phyloP scores from a whole-genome alignment of 176 grass and related monocot genomes.

The Aegilops sharonensis region DNA sequence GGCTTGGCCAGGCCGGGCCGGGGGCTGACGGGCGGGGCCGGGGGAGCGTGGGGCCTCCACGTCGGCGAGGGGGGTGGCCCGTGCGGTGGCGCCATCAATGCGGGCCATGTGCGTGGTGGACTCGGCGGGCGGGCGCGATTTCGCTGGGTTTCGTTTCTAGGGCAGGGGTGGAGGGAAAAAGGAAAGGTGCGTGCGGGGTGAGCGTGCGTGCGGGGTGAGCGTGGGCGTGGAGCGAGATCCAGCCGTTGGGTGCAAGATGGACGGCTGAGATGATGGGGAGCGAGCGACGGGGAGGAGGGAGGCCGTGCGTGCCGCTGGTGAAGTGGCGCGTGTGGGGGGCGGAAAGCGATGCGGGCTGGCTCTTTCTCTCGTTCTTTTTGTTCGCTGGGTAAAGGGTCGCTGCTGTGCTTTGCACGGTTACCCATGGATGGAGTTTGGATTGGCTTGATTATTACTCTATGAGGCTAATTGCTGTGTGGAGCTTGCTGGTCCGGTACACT shows the following conservation, averaged over 20 bases:
- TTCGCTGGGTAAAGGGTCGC: background rate
- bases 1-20: background rate
- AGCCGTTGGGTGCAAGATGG: background rate
- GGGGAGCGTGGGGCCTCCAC: accelerated
- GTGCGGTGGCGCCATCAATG: conserved; percentile 35
- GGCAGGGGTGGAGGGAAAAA: conserved; percentile 7
- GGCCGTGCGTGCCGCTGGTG: background rate
- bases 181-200: too few species aligned
- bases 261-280: background rate
- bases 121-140: background rate
- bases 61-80: background rate
- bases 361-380: background rate
- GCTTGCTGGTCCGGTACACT: background rate
- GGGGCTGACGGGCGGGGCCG: conserved; percentile 9
- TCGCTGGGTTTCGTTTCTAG: background rate
- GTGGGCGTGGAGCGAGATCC: background rate
- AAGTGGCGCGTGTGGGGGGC: background rate
- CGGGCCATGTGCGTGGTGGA: conserved; percentile 33
- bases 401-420: background rate
- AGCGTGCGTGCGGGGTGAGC: background rate
- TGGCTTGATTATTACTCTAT: background rate
- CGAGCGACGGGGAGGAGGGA: background rate
- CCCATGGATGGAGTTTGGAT: background rate
- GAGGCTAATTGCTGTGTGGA: background rate
- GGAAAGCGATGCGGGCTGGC: background rate